Conservation (phyloP, 352 stramenopile species). For the Globisporangium perplexum region DNA sequence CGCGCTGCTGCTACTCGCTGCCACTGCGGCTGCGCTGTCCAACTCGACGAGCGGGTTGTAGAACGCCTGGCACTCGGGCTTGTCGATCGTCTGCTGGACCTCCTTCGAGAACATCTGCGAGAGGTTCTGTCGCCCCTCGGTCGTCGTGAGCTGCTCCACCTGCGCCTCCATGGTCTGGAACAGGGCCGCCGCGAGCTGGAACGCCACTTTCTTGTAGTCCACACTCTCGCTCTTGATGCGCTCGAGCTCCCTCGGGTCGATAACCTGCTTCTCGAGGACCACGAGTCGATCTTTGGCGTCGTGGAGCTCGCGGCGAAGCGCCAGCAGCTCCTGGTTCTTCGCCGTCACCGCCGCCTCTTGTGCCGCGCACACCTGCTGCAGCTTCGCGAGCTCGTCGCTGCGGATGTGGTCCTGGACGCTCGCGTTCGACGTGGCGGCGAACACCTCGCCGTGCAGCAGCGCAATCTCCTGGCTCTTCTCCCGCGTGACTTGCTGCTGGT, state of each 20-base stretch:
- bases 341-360: constrained; percentile 22
- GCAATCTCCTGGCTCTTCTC: constrained; percentile 40
- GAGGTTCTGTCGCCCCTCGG: constrained; percentile 62
- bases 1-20: constrained; percentile 3
- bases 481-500: constrained; percentile 39
- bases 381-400: constrained; percentile 26
- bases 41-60: constrained; percentile 61
- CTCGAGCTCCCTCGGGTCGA: constrained; percentile 54
- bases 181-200: constrained; percentile 42
- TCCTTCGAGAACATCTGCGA: constrained; percentile 58
- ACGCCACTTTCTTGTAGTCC: constrained; percentile 70
- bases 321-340: constrained; percentile 55
- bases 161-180: constrained; percentile 50
- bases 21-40: constrained; percentile 12
- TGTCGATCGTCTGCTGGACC: constrained; percentile 51
- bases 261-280: constrained; percentile 35
- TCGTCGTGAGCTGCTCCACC: constrained; percentile 51
- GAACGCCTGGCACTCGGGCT: constrained; percentile 52
- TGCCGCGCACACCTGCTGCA: constrained; percentile 25
- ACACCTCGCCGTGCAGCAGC: constrained; percentile 57
- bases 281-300: constrained; percentile 23
- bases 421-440: constrained; percentile 26
- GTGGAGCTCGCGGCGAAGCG: constrained; percentile 41
- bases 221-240: constrained; percentile 43
- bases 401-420: constrained; percentile 36